Base-by-base conservation (phyloP, 371 early-diverging fungal species). In the Syncephalis fuscata region DNA sequence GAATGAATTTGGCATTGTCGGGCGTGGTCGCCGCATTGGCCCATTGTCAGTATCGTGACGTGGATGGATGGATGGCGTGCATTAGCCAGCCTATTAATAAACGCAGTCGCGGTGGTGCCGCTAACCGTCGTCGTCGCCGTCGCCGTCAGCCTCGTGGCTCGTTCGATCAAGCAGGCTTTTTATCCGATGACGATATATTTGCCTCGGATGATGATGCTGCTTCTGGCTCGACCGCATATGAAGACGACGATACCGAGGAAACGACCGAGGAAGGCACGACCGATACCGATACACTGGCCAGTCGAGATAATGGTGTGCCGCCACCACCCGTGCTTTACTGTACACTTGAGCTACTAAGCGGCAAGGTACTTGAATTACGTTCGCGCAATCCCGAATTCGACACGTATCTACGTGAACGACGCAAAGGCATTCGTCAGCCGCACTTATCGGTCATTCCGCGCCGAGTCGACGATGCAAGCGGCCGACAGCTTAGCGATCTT, bases 1-100 rank as follows among this genome's bases (percentile, higher is more conserved):
- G 84, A 40, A 73, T 90, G 50, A 95, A 95, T 58, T 54, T 95
- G 54, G 88, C 88, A 0, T 60, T 95, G 38, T 90, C 92, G 0
- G 89, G 88, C 16, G 86, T 88, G 14, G 62, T 95, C 17, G 73
- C 86, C 0, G 82, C 85, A 4, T 62, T 95, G 45, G 82, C 81
- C 1, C 61, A 76, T 2, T 88, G 85, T 48, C 82, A 82, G 1
- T 73, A 71, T 46, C 72, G 85, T 9, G 78, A 81, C 22, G 58
- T 84, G 38, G 84, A 83, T 49, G 77, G 81, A 2, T 85, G 83
- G 85, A 66, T 85, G 7, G 62, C 80, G n/a, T 85, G 19, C 22
- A 19, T 24, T 14, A 24, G 24, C 4, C 19, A 22, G 48, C 43
- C 27, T 23, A 20, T 42, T 7, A 45, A 47, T 11, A 32, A 32